A percentile compares a stretch with the other conserved stretches of the same genome.
phyloP scores from a whole-genome alignment of 179 eudicot species.

The Camellia oleifera region DNA sequence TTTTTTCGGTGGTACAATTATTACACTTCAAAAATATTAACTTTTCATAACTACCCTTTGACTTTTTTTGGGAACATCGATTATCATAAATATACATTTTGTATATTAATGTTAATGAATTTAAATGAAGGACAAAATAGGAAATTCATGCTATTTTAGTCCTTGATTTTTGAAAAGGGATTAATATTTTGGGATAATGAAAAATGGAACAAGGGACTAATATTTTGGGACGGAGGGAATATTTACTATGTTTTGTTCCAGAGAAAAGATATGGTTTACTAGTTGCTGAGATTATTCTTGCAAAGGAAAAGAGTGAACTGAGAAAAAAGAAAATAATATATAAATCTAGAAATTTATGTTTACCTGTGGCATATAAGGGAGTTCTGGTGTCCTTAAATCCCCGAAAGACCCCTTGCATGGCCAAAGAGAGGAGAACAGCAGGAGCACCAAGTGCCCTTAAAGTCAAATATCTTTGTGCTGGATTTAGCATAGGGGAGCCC shows the following conservation, averaged over 20 bases:
- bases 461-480: conserved; percentile 74
- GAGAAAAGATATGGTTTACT: neutral
- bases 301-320: neutral
- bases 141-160: too few relatives aligned
- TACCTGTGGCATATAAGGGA: conserved; percentile 96
- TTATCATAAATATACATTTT: too few relatives aligned
- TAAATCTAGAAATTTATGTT: neutral
- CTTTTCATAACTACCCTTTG: too few relatives aligned
- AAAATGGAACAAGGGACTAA: too few relatives aligned
- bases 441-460: conserved; percentile 90
- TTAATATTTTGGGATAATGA: too few relatives aligned
- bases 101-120: too few relatives aligned
- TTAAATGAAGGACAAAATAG: too few relatives aligned
- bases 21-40: too few relatives aligned
- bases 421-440: conserved; percentile 94
- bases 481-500: conserved; percentile 86
- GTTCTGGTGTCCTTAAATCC: conserved; percentile 97
- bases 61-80: too few relatives aligned
- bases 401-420: conserved; percentile 97
- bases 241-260: neutral
- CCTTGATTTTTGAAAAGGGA: too few relatives aligned
- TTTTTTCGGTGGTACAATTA: too few relatives aligned
- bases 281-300: neutral
- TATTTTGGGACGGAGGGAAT: neutral
- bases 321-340: neutral